phyloP scores from a whole-genome alignment of 768 basidiomycete genomes.

The Collybia sp. region DNA sequence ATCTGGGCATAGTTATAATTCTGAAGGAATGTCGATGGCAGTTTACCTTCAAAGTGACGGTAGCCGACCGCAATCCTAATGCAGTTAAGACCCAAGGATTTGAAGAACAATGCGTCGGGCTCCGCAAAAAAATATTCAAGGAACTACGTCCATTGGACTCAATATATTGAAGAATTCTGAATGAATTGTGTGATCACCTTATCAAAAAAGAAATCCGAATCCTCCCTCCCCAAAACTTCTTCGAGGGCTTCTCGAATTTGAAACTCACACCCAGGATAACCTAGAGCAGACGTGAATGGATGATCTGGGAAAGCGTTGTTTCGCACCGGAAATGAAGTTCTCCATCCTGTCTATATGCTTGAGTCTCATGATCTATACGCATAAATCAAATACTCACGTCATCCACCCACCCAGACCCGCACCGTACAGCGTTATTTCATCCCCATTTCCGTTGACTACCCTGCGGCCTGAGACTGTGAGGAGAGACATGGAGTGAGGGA shows the following conservation, averaged over 20 bases:
- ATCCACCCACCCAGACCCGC: slow-evolving; percentile 82
- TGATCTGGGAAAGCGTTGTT: too few species aligned
- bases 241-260: slow-evolving; percentile 70
- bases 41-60: slow-evolving; percentile 58
- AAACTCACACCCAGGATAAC: slow-evolving; percentile 78
- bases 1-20: slow-evolving; percentile 25
- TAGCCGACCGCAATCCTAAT: slow-evolving; percentile 77
- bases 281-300: slow-evolving; percentile 18
- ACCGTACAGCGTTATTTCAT: slow-evolving; percentile 58
- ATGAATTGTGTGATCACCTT: slow-evolving; percentile 38
- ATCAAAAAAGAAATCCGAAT: slow-evolving; percentile 80
- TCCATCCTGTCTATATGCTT: slow-evolving; percentile 51
- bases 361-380: not conserved
- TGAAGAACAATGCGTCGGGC: slow-evolving; percentile 74
- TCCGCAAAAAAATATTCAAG: slow-evolving; percentile 82
- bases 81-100: slow-evolving; percentile 73
- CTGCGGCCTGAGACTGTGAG: slow-evolving; percentile 55
- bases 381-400: slow-evolving; percentile 39
- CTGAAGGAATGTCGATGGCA: not conserved
- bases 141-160: slow-evolving; percentile 39
- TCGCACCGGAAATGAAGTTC: slow-evolving; percentile 63
- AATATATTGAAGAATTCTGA: not conserved
- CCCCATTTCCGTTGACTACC: slow-evolving; percentile 51
- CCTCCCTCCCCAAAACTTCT: slow-evolving; percentile 57
- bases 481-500: slow-evolving; percentile 35